Evolutionary conservation across 2,329 filamentous ascomycete genomes (phyloP), one percentile per base, ranked within the genome.

Genomic region (Fusarium sp.): DNA sequence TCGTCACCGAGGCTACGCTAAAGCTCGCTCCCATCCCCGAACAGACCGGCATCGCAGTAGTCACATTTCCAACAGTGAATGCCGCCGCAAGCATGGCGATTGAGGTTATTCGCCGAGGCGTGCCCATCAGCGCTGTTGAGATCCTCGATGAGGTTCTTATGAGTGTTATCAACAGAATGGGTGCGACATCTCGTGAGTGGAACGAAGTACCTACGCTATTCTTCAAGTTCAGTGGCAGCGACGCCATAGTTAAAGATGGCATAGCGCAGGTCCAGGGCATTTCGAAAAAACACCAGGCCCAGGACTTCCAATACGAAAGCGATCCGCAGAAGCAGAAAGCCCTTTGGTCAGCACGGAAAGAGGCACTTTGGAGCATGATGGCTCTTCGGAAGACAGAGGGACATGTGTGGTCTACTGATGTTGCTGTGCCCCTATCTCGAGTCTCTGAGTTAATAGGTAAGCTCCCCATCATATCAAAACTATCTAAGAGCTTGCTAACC

Each of bases 81-180:
- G 88, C 91, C 74, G 92, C 92, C 2, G 91, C 92, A 0, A 85
- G 88, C 0, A 91, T 91, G 0, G 92, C 91, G 0, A 90, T 90
- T 2, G 87, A 86, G 50, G 87, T 95, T 13, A 91, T 95, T 83
- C 87, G 91, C 67, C 85, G 87, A 2, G 91, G 90, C 0, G 83
- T 94, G 2, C 91, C 90, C 0, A 85, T 94, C 6, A 90, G 89
- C 1, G 90, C 90, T 3, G 90, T 94, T 86, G 92, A 96, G 78
- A 88, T 96, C 70, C 93, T 96, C 90, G 92, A 95, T 72, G 92
- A 95, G 52, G 90, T 95, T 2, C 91, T 94, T 76, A 96, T 96
- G 92, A 85, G 83, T 61, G 91, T 95, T 0, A 89, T 96, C 74
- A 96, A 96, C 78, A 83, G 88, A 51, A 87, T 90, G 13, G 90